Evolutionary conservation across 225 moss, liverwort and hornwort species (phyloP), one percentile per base, ranked within the genome.

Genomic region (Marchantia paleacea): DNA sequence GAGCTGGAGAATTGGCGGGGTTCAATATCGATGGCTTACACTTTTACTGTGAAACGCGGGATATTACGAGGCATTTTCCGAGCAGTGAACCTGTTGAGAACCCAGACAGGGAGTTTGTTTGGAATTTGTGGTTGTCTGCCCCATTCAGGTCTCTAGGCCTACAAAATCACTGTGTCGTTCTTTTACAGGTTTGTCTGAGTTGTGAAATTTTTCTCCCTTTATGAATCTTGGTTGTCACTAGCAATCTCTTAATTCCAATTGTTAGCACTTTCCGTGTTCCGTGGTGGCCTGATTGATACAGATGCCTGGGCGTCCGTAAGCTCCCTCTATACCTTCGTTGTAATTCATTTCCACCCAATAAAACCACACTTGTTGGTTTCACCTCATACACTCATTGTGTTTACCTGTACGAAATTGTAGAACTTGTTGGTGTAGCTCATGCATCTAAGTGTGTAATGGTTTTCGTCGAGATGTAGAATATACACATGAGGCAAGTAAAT

Each of bases 71-170:
- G 77, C 95, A 88, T 61, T 99, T 99, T 85, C 95, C 99, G 61
- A 99, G 99, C 88, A 79, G 82, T 73, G 85, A 89, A 81, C 76
- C 92, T n/a, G 89, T 92, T 73, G 92, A 92, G 30, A 82, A 75
- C 75, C 95, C 99, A 69, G 99, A 99, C 80, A 91, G 85, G 76
- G 99, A 99, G 82, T 99, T 95, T 78, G 95, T 95, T 13, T 99
- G 99, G 99, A 99, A 99, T 75, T 82, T 87, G 71, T 99, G 99
- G 99, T 89, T 99, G 80, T 90, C 95, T 39, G 83, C 88, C n/a
- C 94, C 99, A 55, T 99, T 99, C 80, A 91, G 85, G 87, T 83
- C 89, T 62, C 81, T 95, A 39, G 99, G 99, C 68, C 85, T 99
- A 61, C 89, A 84, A 47, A 85, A 81, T 66, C 99, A 99, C 84